These are phyloP conservation scores for Colletotrichum sojae DNA, from an alignment of 2,329 filamentous ascomycete genomes.

Conservation along the genomic window DNA sequence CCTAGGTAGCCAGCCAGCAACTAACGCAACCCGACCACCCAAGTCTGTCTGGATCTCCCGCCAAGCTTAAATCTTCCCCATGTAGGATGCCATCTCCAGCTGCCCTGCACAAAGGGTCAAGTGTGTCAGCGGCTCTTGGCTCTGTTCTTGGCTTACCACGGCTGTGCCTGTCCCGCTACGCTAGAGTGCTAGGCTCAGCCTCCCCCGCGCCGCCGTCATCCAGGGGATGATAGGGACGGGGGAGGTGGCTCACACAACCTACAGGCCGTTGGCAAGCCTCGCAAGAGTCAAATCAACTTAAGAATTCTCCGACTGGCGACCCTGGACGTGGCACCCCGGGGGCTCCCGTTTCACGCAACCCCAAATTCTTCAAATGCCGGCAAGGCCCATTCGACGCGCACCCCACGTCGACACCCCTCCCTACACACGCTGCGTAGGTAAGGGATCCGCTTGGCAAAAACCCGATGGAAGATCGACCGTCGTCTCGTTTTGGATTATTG, in stretches of 20 bases:
- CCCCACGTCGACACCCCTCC: constrained; percentile 30
- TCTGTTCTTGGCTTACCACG: constrained; percentile 30
- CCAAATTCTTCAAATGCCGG: constrained; percentile 28
- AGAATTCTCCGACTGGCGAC: constrained; percentile 36
- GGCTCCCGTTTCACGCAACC: constrained; percentile 33
- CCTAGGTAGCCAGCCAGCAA: too few relatives aligned
- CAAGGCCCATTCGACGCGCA: constrained; percentile 21
- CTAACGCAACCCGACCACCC: neutral
- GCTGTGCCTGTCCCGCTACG: constrained; percentile 21
- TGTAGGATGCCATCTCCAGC: constrained; percentile 9
- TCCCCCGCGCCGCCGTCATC: constrained; percentile 22
- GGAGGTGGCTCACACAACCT: too few relatives aligned
- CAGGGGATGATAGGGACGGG: neutral
- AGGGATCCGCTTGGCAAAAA: constrained; percentile 17
- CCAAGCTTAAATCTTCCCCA: constrained; percentile 4
- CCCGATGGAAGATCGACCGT: constrained; percentile 37
- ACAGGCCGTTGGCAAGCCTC: constrained; percentile 14
- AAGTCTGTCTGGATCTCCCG: constrained; percentile 2
- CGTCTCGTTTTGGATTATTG: constrained; percentile 36
- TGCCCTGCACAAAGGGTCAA: neutral
- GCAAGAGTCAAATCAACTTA: constrained; percentile 37
- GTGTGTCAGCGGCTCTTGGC: constrained; percentile 34
- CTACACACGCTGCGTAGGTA: too few relatives aligned
- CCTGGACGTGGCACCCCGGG: constrained; percentile 21
- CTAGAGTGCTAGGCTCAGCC: constrained; percentile 20